phyloP scores from a whole-genome alignment of 1,284 basidiomycete genomes.

The Austroboletus novae-zelandiae region DNA sequence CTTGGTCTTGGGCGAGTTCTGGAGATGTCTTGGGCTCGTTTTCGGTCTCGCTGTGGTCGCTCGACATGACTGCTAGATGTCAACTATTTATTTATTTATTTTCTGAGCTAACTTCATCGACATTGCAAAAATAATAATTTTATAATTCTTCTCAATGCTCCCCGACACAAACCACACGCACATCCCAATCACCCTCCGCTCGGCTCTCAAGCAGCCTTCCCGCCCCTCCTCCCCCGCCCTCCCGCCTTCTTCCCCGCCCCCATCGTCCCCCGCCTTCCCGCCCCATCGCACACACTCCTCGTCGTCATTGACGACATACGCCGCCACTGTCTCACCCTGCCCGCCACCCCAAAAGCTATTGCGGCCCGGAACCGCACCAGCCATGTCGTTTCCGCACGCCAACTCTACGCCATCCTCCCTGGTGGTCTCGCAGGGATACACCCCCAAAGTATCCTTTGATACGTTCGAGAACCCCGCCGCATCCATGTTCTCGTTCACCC shows the following conservation, averaged over 20 bases:
- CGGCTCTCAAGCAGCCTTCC: constrained; percentile 47
- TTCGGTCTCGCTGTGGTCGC: neutral
- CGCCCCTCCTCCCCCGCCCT: constrained; percentile 30
- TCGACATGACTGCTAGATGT: constrained; percentile 9
- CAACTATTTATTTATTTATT: neutral
- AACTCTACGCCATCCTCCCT: constrained; percentile 17
- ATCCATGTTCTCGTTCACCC: constrained; percentile 71
- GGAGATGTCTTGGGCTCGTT: constrained; percentile 3
- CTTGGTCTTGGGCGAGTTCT: constrained; percentile 5
- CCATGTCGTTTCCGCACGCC: constrained; percentile 20
- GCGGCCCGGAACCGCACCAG: constrained; percentile 11
- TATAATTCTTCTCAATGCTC: neutral
- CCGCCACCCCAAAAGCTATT: constrained; percentile 10
- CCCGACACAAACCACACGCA: constrained; percentile 15
- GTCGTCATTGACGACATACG: constrained; percentile 18
- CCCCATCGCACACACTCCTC: constrained; percentile 19
- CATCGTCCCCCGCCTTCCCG: constrained; percentile 18
- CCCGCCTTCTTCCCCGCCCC: constrained; percentile 11
- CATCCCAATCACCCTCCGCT: constrained; percentile 35
- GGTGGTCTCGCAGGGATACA: constrained; percentile 53
- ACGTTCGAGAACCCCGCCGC: constrained; percentile 76
- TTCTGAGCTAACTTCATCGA: neutral
- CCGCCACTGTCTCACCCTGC: constrained; percentile 9
- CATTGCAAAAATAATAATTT: constrained; percentile 9
- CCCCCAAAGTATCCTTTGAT: constrained; percentile 86